Evolutionary conservation across 2,329 filamentous ascomycete species (phyloP), one percentile per base, ranked within the genome.

Genomic region (Cladophialophora carrionii): DNA sequence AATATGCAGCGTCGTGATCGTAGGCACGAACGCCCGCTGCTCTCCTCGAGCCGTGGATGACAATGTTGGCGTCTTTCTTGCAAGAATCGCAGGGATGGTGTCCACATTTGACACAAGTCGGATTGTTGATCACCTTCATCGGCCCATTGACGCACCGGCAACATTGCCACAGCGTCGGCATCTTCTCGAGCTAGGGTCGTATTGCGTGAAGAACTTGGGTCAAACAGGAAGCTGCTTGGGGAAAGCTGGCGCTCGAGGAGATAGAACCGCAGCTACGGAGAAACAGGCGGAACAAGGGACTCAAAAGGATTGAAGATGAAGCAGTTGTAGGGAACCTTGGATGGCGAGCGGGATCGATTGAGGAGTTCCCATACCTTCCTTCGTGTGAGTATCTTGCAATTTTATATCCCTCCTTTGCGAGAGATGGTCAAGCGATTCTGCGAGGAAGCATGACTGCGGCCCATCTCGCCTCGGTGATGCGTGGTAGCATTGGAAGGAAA

Each of bases 71-170:
- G 24, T 51, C 34, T 14, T 24, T 51, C 12, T 55, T 68, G 61
- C 67, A 68, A 2, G 26, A n/a, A 3, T 8, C 7, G 56, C 67
- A 68, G 29, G 29, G 59, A 24, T 34, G 14, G 60, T 71, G 68
- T 12, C 20, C 26, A 49, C 70, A 70, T 20, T 64, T 37, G 8
- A 61, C n/a, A 34, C 68, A 70, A 31, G 46, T 60, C 29, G 34
- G 51, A n/a, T 58, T 26, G 34, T 53, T 60, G 22, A 26, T 61
- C n/a, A 41, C 9, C 20, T 29, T 60, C 22, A 55, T 52, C 17
- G 64, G 64, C 7, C 64, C 31, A 3, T 57, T 43, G 7, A 37
- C 12, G 31, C 64, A 67, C 5, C 34, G 10, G 17, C 56, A 58
- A 41, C 64, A 64, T 64, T 67, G 64, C 64, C 61, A 67, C 34